phyloP scores from a whole-genome alignment of 441 rosid genomes.

The Hura crepitans region DNA sequence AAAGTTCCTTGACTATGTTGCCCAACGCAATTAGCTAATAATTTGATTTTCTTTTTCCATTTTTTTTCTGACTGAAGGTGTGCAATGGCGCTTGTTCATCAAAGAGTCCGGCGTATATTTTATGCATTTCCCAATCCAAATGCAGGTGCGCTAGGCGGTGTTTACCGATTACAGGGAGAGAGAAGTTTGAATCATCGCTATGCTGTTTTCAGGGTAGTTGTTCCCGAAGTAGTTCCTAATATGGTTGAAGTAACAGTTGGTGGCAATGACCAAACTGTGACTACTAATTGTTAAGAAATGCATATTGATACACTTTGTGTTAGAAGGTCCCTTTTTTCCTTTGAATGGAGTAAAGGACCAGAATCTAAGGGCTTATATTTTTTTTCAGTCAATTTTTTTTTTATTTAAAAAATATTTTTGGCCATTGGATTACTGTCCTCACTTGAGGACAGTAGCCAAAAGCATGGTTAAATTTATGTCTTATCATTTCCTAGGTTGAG shows the following conservation, averaged over 20 bases:
- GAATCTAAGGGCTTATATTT: too few relatives aligned
- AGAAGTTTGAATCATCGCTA: constrained; percentile 92
- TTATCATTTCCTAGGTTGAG: too few relatives aligned
- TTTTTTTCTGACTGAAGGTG: constrained; percentile 49
- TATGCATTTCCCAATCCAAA: constrained; percentile 62
- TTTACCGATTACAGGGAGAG: constrained; percentile 81
- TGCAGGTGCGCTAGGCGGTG: constrained; percentile 69
- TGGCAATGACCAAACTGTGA: neutral
- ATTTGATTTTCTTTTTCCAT: constrained; percentile 10
- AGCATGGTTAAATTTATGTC: too few relatives aligned
- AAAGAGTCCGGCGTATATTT: constrained; percentile 78
- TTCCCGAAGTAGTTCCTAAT: constrained; percentile 35
- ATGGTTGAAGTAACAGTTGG: constrained; percentile 4
- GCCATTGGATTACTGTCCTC: too few relatives aligned
- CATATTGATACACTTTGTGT: neutral
- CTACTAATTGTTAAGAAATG: neutral
- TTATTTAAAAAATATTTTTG: too few relatives aligned
- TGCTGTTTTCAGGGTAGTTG: constrained; percentile 72
- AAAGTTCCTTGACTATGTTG: neutral
- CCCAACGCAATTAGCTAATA: constrained; percentile 12
- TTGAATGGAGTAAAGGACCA: too few relatives aligned
- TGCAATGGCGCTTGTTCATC: constrained; percentile 96
- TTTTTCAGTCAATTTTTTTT: too few relatives aligned
- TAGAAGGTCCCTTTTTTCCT: too few relatives aligned
- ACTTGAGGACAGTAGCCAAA: too few relatives aligned